Conservation (phyloP, 306 rosid genomes). For the Trichosanthes truncata region DNA sequence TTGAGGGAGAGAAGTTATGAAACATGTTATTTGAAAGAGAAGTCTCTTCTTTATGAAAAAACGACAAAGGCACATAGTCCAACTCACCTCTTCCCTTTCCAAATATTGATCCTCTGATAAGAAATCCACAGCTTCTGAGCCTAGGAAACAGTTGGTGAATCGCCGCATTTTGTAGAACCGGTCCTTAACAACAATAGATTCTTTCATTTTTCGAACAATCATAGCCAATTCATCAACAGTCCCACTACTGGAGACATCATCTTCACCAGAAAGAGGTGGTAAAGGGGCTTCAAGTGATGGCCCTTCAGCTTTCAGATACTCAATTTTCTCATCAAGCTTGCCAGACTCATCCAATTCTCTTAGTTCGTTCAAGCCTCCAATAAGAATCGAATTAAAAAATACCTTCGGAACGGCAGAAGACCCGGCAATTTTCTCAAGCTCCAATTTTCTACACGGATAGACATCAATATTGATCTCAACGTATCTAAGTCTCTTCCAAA, state of each 20-base stretch:
- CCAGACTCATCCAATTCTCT: slow-evolving; percentile 56
- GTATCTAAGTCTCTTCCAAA: slow-evolving; percentile 50
- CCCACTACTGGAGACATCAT: slow-evolving; percentile 52
- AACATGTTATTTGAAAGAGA: neutral
- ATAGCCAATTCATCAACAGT: slow-evolving; percentile 66
- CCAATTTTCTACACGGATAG: slow-evolving; percentile 64
- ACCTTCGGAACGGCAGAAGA: slow-evolving; percentile 70
- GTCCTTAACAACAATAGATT: slow-evolving; percentile 55
- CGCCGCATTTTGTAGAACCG: slow-evolving; percentile 69
- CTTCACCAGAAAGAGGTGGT: slow-evolving; percentile 90
- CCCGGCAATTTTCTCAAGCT: slow-evolving; percentile 66
- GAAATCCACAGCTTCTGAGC: slow-evolving; percentile 81
- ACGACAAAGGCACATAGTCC: slow-evolving; percentile 11
- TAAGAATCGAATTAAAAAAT: slow-evolving; percentile 62
- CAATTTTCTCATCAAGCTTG: slow-evolving; percentile 68
- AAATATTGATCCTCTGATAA: slow-evolving; percentile 89
- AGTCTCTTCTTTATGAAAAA: neutral
- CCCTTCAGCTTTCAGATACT: slow-evolving; percentile 52
- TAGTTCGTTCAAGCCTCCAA: slow-evolving; percentile 74
- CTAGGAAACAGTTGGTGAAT: slow-evolving; percentile 60
- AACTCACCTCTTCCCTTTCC: slow-evolving; percentile 79
- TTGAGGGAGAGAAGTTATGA: neutral
- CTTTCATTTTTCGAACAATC: slow-evolving; percentile 74
- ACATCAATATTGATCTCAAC: slow-evolving; percentile 75
- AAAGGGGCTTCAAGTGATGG: slow-evolving; percentile 58